Evolutionary conservation across 2,329 filamentous ascomycete species (phyloP).

Genomic region (Macroventuria anomochaeta): DNA sequence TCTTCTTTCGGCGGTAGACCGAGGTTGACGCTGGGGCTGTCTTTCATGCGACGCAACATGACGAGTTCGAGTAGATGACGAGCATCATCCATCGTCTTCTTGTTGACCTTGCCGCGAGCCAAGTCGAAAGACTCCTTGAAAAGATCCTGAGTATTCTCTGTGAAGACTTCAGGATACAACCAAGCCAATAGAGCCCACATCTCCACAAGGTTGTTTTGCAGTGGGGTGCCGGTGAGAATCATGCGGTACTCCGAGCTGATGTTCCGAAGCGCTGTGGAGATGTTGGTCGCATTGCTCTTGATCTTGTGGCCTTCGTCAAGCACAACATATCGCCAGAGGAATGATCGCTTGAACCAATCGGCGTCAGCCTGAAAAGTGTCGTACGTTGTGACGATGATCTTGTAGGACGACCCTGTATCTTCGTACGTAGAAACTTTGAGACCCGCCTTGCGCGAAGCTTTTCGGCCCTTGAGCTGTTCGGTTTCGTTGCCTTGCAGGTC

Average conservation of each 20-base stretch:
- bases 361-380: conserved; percentile 99
- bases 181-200: conserved; percentile 65
- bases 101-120: conserved; percentile 60
- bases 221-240: conserved; percentile 62
- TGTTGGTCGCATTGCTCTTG: conserved; percentile 74
- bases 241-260: conserved; percentile 58
- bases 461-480: conserved; percentile 83
- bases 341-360: conserved; percentile 84
- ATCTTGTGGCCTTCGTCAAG: conserved; percentile 99
- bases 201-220: conserved; percentile 65
- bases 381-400: conserved; percentile 89
- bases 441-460: conserved; percentile 82
- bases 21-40: conserved; percentile 60
- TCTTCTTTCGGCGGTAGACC: conserved; percentile 65
- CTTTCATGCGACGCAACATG: conserved; percentile 66
- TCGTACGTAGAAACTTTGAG: conserved; percentile 40
- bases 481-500: conserved; percentile 56
- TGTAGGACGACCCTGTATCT: conserved; percentile 36
- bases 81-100: conserved; percentile 60
- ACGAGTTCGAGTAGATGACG: conserved; percentile 61
- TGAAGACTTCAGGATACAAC: conserved; percentile 66
- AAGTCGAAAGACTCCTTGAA: conserved; percentile 66
- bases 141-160: conserved; percentile 55
- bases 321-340: conserved; percentile 99
- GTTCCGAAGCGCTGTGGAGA: conserved; percentile 52